Base-by-base conservation (phyloP, 352 stramenopile genomes). In the Phytophthora boehmeriae region DNA sequence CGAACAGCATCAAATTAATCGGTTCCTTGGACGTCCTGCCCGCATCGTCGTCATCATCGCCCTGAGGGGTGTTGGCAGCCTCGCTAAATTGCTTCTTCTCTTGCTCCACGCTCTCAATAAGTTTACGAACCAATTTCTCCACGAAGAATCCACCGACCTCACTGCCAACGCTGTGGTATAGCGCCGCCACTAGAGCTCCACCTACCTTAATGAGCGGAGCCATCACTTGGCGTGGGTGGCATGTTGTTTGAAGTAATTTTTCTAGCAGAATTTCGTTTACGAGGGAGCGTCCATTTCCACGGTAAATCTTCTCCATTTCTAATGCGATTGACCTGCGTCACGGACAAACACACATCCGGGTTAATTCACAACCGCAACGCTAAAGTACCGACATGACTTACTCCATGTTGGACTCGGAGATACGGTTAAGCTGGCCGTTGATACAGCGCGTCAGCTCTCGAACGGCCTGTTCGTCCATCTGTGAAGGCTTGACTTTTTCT, bases 341-440 rank as follows among this genome's bases (percentile, higher is more conserved):
- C 36, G 30, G 6, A 30, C 43, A 20, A 41, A 52, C 10, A 58
- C 8, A 70, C 14, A 64, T 34, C 59, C 19, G 55, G 27, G 38
- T 35, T 20, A 47, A 13, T 23, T 35, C 10, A 9, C 10, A 45
- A 9, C 48, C 30, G 11, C 13, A 53, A 41, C 32, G 8, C 8
- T 27, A 17, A 35, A 4, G 20, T 32, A 46, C 27, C 42, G 27
- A 1, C 20, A 20, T 11, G 34, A 72, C 77, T 49, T 64, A 88
- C 75, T 98, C 89, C 75, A 97, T 93, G 59, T 97, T 97, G 53
- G 77, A 83, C 71, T 97, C 92, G 14, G 90, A 94, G 45, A 98
- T 90, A 38, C 90, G 88, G 64, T 97, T 98, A 5, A 97, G 68
- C 57, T 97, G 88, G 20, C 90, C 90, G 62, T 97, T 97, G 28